phyloP scores from a whole-genome alignment of 2,329 filamentous ascomycete species.

The Cladosporium sp. region DNA sequence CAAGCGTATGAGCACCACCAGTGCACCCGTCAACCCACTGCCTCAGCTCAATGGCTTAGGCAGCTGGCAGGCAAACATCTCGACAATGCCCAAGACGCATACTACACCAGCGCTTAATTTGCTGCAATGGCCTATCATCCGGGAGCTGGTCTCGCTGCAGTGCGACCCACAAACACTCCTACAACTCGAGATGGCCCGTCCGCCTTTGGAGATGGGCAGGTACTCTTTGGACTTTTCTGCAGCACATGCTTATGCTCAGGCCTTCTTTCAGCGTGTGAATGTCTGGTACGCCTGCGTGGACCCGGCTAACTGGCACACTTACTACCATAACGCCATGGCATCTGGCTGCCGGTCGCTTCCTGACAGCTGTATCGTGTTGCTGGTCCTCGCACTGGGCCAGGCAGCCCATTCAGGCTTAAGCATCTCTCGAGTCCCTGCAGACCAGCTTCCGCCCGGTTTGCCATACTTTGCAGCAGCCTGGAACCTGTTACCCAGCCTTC shows the following conservation, averaged over 20 bases:
- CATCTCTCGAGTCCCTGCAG: conserved; percentile 65
- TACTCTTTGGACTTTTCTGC: conserved; percentile 21
- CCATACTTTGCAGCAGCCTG: conserved; percentile 78
- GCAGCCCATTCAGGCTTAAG: conserved; percentile 66
- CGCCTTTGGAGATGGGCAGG: conserved; percentile 63
- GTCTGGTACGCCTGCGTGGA: conserved; percentile 84
- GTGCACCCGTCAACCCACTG: conserved; percentile 33
- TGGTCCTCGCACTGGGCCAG: conserved; percentile 72
- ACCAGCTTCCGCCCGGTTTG: conserved; percentile 68
- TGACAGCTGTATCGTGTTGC: conserved; percentile 75
- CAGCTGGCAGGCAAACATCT: conserved; percentile 73
- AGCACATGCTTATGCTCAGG: conserved; percentile 69
- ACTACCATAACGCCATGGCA: conserved; percentile 70
- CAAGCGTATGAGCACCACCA: conserved; percentile 31
- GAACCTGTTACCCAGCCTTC: conserved; percentile 69
- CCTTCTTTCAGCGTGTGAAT: conserved; percentile 77
- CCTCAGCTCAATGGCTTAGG: conserved; percentile 55
- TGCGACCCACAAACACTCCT: conserved; percentile 79
- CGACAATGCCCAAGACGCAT: conserved; percentile 79
- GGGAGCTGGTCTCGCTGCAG: conserved; percentile 68
- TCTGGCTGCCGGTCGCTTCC: conserved; percentile 73
- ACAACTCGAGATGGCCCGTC: conserved; percentile 73
- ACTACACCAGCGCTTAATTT: conserved; percentile 75
- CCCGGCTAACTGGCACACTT: conserved; percentile 71
- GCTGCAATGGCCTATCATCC: conserved; percentile 74